These are phyloP conservation scores for Chytriomyces sp. DNA, from an alignment of 192 early-diverging fungal species.

Conservation along the genomic window DNA sequence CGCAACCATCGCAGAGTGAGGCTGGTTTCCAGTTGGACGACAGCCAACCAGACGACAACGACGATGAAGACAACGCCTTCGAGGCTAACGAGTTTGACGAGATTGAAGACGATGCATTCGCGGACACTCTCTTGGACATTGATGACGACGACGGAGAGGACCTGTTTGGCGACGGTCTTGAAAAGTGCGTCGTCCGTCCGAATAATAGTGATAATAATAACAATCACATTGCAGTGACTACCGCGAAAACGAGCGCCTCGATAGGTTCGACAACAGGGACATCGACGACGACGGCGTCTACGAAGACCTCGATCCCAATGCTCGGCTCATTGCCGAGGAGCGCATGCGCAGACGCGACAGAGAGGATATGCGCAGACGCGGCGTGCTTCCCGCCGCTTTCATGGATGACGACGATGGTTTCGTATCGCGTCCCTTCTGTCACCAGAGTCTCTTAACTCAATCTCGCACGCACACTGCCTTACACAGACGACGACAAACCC, in stretches of 20 bases:
- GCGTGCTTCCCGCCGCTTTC: slow-evolving; percentile 86
- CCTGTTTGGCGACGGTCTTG: slow-evolving; percentile 84
- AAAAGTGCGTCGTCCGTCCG: slow-evolving; percentile 56
- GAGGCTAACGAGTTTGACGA: slow-evolving; percentile 52
- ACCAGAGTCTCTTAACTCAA: slow-evolving; percentile 7
- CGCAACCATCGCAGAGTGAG: background rate
- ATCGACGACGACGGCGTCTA: slow-evolving; percentile 80
- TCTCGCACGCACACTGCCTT: background rate
- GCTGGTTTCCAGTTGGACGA: too few relatives aligned
- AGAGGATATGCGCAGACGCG: slow-evolving; percentile 65
- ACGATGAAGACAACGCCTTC: background rate
- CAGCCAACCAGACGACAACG: background rate
- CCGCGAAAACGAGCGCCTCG: slow-evolving; percentile 64
- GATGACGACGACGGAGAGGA: slow-evolving; percentile 87
- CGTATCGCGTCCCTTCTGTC: slow-evolving; percentile 10
- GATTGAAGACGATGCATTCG: slow-evolving; percentile 48
- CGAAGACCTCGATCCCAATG: slow-evolving; percentile 68
- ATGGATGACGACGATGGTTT: slow-evolving; percentile 72
- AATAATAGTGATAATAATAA: background rate
- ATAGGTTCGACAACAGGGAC: slow-evolving; percentile 79
- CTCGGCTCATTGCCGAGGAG: slow-evolving; percentile 75
- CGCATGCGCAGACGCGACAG: slow-evolving; percentile 79
- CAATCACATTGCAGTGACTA: slow-evolving; percentile 72
- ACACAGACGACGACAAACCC: slow-evolving; percentile 43
- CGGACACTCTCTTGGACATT: slow-evolving; percentile 47